Base-by-base conservation (phyloP, 768 basidiomycete genomes). In the Pleurotus djamor region DNA sequence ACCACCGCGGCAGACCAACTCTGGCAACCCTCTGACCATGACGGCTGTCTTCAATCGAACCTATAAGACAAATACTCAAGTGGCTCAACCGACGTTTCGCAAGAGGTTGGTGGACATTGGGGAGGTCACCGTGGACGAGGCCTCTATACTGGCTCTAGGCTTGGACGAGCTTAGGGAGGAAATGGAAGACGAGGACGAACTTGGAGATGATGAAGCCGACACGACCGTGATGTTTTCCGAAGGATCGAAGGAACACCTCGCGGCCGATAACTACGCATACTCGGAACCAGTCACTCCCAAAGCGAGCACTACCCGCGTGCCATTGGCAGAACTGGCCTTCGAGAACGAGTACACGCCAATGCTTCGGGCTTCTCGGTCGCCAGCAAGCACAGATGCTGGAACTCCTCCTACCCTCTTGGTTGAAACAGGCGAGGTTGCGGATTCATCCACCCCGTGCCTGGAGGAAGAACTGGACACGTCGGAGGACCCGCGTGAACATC, bases 51-150 rank as follows among this genome's bases (percentile, higher is more conserved):
- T 78, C 62, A 72, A 69, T 55, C 69, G 65, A 33, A 66, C 70
- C 17, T 61, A 63, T 60, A 72, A 70, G 58, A 65, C 12, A 59
- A 63, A 41, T 69, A 66, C 34, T 52, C 65, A 17, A 13, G 66
- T 71, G 21, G 64, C 70, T 38, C 56, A 44, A 21, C 59, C 59
- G 13, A 68, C 67, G 28, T 70, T 75, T 54, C 76, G 71, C 44
- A 74, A 72, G 44, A 76, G 79, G 36, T 74, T 83, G 41, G 69
- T 82, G 37, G 82, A 83, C 66, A 66, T 84, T 49, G 82, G 82
- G 32, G 82, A 84, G 60, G 69, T 76, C 9, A 81, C 82, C 0
- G 64, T 77, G 32, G 74, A 76, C 50, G 75, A 79, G 49, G 64
- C 69, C 8, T 69, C 69, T 17, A 68, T 71, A 65, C 67, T 51